Base-by-base conservation (phyloP, 164 flowering plant genomes). In the Annona cherimola region DNA sequence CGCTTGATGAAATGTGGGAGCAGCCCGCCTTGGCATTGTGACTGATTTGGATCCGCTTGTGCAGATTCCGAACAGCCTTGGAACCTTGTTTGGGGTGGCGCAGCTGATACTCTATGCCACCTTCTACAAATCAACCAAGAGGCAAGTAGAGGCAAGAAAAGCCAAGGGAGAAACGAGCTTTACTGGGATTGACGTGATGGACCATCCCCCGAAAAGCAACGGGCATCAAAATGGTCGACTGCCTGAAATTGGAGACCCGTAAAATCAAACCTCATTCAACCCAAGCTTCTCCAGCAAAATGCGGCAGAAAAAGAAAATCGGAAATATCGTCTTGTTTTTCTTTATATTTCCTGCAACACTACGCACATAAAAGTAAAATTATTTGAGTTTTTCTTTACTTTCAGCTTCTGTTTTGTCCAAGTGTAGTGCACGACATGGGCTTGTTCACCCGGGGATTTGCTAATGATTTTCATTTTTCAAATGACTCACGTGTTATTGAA, bases 61-160 rank as follows among this genome's bases (percentile, higher is more conserved):
- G 50, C 84, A 91, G 98, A 76, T 81, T 44, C 98, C 97, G 0
- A 91, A 89, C 79, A 84, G 88, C 41, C 60, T 87, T 5, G 99
- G 99, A 0, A 18, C 84, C 0, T 1, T 91, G 70, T 81, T 89
- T 43, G 81, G 81, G 8, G 5, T 84, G 70, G 91, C 76, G 69
- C 97, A 94, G 74, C 71, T 94, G 71, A 57, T 84, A 0, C 78
- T 94, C 4, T 91, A 91, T 64, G 94, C 87, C 14, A 79, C 80
- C 0, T 94, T 71, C 73, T 92, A 92, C 85, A 89, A 85, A 57
- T 87, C 95, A 18, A 91, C 97, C 1, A 70, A 85, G 79, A 54
- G 80, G 67, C 83, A 75, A 57, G 60, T 87, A 14, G 91, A 78
- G 8, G 93, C 59, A 43, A 88, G 90, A 68, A 78, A 81, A 42